Evolutionary conservation across 345 rosid species (phyloP), one percentile per base, ranked within the genome.

Genomic region (Linum usitatissimum): DNA sequence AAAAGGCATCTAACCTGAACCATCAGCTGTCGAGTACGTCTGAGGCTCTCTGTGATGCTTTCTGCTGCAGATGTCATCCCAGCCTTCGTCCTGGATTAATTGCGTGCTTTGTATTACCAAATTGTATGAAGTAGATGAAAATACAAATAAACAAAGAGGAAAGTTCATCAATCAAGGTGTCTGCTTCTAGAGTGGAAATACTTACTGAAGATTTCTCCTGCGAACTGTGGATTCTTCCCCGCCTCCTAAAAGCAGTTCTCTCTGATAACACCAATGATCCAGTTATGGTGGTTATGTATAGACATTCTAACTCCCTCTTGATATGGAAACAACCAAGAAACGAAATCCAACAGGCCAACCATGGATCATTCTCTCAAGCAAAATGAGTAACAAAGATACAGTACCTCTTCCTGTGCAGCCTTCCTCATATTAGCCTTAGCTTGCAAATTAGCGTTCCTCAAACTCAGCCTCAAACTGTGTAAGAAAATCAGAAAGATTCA

Each of bases 61-160:
- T 90, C 99, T 59, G 99, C 91, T 66, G 94, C 97, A 54, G 94
- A 90, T 63, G 90, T 85, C 87, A 93, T 82, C 60, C 99, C 99
- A 67, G 86, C 94, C 73, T 90, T 90, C 39, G 97, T 87, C 83
- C 99, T 93, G 66, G 42, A 55, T 12, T 12, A 10, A 45, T 45
- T 4, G 51, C 17, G 13, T 45, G 15, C 14, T 10, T 45, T 15
- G 2, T 23, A 45, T 45, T 45, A 1, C 51, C 51, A 45, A 45
- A 10, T 45, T 45, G 51, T 13, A 45, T 45, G 51, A 45, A 45
- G 15, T 15, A 5, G n/a, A n/a, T n/a, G n/a, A n/a, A n/a, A n/a
- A n/a, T 8, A 42, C 10, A 9, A 9, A 8, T 6, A 8, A 14
- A 14, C 49, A 13, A 42, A 2, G 51, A 45, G 51, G 14, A 45